Evolutionary conservation across 2,329 filamentous ascomycete genomes (phyloP).

Genomic region (Hymenoscyphus occultus): DNA sequence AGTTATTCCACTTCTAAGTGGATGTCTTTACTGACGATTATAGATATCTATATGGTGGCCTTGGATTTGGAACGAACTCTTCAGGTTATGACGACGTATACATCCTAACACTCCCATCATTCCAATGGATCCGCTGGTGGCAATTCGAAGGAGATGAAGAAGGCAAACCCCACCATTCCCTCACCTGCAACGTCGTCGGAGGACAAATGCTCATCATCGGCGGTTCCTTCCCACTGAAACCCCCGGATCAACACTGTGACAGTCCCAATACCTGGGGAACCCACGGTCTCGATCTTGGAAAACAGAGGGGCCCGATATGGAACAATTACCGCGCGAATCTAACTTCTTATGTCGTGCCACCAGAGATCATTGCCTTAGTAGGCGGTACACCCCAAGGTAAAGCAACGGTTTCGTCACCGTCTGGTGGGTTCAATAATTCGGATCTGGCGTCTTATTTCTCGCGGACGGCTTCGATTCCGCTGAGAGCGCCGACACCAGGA

Average conservation of each 20-base stretch:
- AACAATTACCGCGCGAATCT: constrained; percentile 48
- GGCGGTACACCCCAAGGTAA: constrained; percentile 38
- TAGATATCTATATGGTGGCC: constrained; percentile 63
- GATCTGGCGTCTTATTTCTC: constrained; percentile 55
- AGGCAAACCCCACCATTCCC: constrained; percentile 49
- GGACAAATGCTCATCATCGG: constrained; percentile 63
- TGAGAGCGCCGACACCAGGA: constrained; percentile 28
- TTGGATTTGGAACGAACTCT: constrained; percentile 45
- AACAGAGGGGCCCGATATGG: constrained; percentile 50
- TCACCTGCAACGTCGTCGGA: constrained; percentile 56
- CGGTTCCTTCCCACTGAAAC: constrained; percentile 52
- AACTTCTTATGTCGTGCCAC: constrained; percentile 45
- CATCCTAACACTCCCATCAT: constrained; percentile 59
- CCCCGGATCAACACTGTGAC: constrained; percentile 37
- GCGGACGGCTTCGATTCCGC: constrained; percentile 44
- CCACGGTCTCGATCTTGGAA: constrained; percentile 54
- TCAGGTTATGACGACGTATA: constrained; percentile 60
- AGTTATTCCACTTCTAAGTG: neutral
- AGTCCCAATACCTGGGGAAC: constrained; percentile 50
- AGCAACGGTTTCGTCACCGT: constrained; percentile 51
- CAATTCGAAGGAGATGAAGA: constrained; percentile 37
- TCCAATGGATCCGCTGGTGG: constrained; percentile 57
- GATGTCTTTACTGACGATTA: constrained; percentile 15
- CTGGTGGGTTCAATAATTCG: constrained; percentile 46
- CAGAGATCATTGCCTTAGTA: neutral